These are phyloP conservation scores for Saccharomyces hybrid DNA, from an alignment of 1,139 yeast genomes.

Conservation along the genomic window DNA sequence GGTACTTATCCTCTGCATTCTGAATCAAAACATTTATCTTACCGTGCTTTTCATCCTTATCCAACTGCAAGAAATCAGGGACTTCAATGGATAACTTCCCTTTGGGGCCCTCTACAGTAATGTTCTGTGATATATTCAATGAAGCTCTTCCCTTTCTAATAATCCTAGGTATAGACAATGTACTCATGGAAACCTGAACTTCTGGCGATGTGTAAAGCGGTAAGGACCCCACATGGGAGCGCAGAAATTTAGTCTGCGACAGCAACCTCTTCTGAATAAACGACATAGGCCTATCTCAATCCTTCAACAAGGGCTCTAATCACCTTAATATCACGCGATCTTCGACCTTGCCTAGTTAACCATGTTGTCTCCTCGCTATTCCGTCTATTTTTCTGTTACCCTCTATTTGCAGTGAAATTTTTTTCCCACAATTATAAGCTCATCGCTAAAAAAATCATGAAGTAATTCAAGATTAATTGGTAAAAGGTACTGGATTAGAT, in stretches of 20 bases:
- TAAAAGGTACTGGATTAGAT: neutral
- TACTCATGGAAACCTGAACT: slow-evolving; percentile 36
- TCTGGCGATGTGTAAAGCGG: slow-evolving; percentile 53
- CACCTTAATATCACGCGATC: neutral
- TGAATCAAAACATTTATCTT: slow-evolving; percentile 49
- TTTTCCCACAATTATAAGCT: slow-evolving; percentile 2
- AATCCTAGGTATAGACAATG: slow-evolving; percentile 37
- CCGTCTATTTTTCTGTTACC: neutral
- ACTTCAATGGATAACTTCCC: slow-evolving; percentile 59
- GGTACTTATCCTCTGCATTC: slow-evolving; percentile 54
- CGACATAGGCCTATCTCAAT: neutral
- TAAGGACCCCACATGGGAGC: slow-evolving; percentile 53
- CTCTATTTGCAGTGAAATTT: neutral
- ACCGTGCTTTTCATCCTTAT: slow-evolving; percentile 29
- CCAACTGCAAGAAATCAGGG: slow-evolving; percentile 61
- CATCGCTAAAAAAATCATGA: slow-evolving; percentile 8
- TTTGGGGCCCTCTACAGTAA: slow-evolving; percentile 73
- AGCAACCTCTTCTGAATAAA: slow-evolving; percentile 27
- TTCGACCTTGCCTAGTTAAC: neutral
- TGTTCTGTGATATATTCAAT: slow-evolving; percentile 50
- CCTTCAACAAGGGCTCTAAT: neutral
- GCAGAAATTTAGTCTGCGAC: slow-evolving; percentile 26
- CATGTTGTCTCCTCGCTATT: neutral
- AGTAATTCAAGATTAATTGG: neutral
- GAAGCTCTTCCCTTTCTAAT: slow-evolving; percentile 64